Conservation (phyloP, 768 basidiomycete species). For the Psilocybe cubensis region DNA sequence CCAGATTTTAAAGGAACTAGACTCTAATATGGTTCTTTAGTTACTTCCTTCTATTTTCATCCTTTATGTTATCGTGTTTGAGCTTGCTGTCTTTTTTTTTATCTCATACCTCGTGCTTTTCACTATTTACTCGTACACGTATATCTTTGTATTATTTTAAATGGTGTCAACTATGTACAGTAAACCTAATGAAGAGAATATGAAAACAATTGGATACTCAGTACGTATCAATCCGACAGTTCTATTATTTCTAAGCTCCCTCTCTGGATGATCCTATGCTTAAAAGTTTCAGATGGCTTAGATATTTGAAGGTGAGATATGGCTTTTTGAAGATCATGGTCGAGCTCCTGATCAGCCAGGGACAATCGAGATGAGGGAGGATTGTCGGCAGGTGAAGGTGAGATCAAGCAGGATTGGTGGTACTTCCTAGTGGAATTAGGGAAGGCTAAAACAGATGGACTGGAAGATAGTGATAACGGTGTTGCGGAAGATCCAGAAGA, state of each 20-base stretch:
- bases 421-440: too few relatives aligned
- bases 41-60: neutral
- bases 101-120: neutral
- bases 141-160: slow-evolving; percentile 3
- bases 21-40: slow-evolving; percentile 1
- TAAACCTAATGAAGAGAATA: neutral
- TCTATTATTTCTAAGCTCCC: slow-evolving; percentile 18
- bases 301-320: slow-evolving; percentile 9
- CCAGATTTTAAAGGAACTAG: slow-evolving; percentile 40
- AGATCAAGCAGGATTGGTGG: too few relatives aligned
- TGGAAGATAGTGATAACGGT: too few relatives aligned
- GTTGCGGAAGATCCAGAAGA: too few relatives aligned
- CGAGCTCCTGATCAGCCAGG: neutral
- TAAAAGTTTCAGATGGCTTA: slow-evolving; percentile 1
- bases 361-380: too few relatives aligned
- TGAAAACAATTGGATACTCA: neutral
- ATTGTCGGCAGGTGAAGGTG: too few relatives aligned
- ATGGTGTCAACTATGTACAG: neutral
- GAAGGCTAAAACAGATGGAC: too few relatives aligned
- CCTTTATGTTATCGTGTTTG: neutral
- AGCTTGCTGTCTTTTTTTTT: slow-evolving; percentile 4
- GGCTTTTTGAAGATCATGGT: slow-evolving; percentile 6
- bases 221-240: slow-evolving; percentile 22
- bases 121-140: slow-evolving; percentile 1
- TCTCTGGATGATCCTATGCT: neutral